These are phyloP conservation scores for Funneliformis geosporum DNA, from an alignment of 192 early-diverging fungal genomes.

Conservation along the genomic window DNA sequence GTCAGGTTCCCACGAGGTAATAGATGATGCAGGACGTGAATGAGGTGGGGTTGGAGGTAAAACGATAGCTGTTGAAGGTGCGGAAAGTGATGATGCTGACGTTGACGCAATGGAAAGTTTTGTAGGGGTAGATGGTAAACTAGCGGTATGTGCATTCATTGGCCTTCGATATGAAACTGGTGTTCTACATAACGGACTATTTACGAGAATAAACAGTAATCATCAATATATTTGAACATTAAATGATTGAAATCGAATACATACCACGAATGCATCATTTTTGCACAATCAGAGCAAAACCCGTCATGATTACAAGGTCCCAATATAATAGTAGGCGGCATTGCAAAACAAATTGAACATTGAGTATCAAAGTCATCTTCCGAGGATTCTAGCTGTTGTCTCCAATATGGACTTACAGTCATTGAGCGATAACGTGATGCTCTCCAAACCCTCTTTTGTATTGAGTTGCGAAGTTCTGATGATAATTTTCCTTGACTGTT, in stretches of 20 bases:
- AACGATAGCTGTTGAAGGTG: conserved; percentile 32
- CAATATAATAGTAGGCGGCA: conserved; percentile 43
- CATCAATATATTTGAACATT: neutral
- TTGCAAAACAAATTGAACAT: conserved; percentile 53
- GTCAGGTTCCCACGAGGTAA: conserved; percentile 21
- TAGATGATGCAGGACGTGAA: conserved; percentile 20
- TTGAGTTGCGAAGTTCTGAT: conserved; percentile 36
- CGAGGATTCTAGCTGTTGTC: conserved; percentile 11
- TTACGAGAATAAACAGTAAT: neutral
- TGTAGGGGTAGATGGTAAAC: conserved; percentile 18
- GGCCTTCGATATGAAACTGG: neutral
- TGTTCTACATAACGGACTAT: conserved; percentile 23
- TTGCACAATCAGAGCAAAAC: conserved; percentile 47
- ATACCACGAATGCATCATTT: conserved; percentile 36
- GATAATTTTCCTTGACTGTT: conserved; percentile 40
- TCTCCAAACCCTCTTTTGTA: conserved; percentile 43
- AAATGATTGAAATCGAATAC: neutral
- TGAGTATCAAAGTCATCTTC: conserved; percentile 37
- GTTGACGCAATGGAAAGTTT: conserved; percentile 10
- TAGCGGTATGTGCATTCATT: neutral
- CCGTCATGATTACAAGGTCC: conserved; percentile 53
- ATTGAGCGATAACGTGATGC: conserved; percentile 37
- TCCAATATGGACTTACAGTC: conserved; percentile 26
- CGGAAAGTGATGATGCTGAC: neutral
- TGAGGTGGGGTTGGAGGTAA: conserved; percentile 28